Evolutionary conservation across 148 eudicot species (phyloP), one percentile per base, ranked within the genome.

Genomic region (Gaultheria prostrata): DNA sequence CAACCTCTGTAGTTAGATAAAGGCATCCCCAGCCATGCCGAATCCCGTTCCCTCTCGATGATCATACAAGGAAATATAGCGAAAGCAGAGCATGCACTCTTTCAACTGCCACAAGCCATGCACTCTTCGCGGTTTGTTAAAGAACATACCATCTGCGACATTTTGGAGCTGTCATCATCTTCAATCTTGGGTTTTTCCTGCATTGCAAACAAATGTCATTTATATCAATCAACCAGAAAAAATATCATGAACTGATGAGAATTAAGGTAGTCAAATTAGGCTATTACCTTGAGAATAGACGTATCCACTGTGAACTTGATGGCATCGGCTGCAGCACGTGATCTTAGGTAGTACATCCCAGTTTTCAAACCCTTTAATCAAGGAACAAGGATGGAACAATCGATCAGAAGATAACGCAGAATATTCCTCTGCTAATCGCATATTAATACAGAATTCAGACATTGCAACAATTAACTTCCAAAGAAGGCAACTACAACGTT

Each of bases 271-370:
- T 46, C 14, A 14, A 13, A 1, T 45, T 24, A 45, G 12, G 39
- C 6, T 30, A 9, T 49, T 87, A 93, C 99, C 85, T 92, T 92
- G 9, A 97, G 86, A 81, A 95, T 77, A 61, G 94, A 86, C 54
- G 96, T 91, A 84, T 97, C 99, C 20, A 97, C 99, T 20, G 99
- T 97, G 87, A 97, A 97, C 86, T 97, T 93, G 86, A 97, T 97
- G 77, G 99, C 99, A 90, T 94, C 98, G 32, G 99, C 97, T 74
- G 99, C 99, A 77, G 97, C 98, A 76, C 98, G 93, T 21, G 99
- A 93, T 69, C 99, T 77, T 61, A 97, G 86, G 82, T 97, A 97
- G 79, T 97, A 95, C 99, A 97, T 97, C 35, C 98, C 99, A 1
- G 99, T 97, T 89, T 97, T 97, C 88, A 97, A 82, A 30, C 99